These are phyloP conservation scores for Gossypium raimondii DNA, from an alignment of 345 rosid genomes.

Conservation along the genomic window DNA sequence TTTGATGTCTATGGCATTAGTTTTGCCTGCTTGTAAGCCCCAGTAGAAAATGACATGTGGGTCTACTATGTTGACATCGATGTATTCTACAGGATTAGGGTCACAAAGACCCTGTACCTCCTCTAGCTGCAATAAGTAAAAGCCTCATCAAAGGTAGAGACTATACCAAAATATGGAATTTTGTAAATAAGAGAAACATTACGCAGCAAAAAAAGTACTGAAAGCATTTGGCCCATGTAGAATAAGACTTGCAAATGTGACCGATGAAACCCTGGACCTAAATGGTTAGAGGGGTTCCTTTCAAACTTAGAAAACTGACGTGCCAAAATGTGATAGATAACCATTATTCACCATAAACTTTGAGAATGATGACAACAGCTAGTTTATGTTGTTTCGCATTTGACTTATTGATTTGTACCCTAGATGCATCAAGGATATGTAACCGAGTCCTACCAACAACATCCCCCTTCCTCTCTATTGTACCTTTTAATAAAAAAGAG, in stretches of 20 bases:
- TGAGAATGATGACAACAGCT: neutral
- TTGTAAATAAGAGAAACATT: neutral
- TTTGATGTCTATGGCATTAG: conserved; percentile 23
- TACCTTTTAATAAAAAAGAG: neutral
- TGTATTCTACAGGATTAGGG: conserved; percentile 50
- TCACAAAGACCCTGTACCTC: conserved; percentile 45
- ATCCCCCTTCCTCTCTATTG: neutral
- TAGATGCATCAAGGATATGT: conserved; percentile 2
- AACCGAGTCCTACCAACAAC: neutral
- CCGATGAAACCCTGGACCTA: neutral
- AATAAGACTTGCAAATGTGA: neutral
- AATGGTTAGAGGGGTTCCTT: neutral
- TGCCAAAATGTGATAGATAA: neutral
- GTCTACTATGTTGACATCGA: conserved; percentile 27
- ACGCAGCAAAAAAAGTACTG: neutral
- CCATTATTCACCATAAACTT: neutral
- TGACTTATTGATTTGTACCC: neutral
- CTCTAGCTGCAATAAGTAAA: conserved; percentile 40
- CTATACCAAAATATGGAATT: neutral
- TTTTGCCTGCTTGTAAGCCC: conserved; percentile 41
- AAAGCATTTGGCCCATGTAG: neutral
- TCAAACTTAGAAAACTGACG: neutral
- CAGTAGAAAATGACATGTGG: conserved; percentile 43
- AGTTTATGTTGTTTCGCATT: neutral
- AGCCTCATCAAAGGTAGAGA: neutral